These are phyloP conservation scores for Cicer chorassanicum DNA, from an alignment of 306 rosid species.

Conservation along the genomic window DNA sequence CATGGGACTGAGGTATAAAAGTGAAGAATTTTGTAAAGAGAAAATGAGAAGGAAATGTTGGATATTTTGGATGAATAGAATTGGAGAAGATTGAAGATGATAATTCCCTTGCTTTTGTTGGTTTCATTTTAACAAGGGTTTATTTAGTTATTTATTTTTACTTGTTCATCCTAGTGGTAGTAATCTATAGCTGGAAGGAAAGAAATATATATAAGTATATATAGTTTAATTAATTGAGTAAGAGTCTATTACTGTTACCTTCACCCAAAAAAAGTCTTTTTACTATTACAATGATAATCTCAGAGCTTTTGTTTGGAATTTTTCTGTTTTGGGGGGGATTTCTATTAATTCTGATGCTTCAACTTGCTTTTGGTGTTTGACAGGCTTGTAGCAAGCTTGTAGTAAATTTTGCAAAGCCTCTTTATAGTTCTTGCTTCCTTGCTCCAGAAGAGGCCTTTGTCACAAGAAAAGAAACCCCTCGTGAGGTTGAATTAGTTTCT, in stretches of 20 bases:
- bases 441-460: constrained; percentile 49
- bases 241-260: constrained; percentile 30
- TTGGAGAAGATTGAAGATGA: constrained; percentile 24
- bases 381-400: constrained; percentile 60
- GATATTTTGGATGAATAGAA: constrained; percentile 3
- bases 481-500: constrained; percentile 53
- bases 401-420: constrained; percentile 47
- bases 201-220: constrained; percentile 44
- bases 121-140: constrained; percentile 43
- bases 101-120: constrained; percentile 47
- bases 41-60: constrained; percentile 41
- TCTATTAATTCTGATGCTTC: constrained; percentile 52
- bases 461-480: constrained; percentile 42
- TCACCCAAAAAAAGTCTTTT: not conserved
- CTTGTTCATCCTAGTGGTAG: constrained; percentile 37
- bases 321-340: not conserved
- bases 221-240: constrained; percentile 56
- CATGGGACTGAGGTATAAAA: constrained; percentile 31
- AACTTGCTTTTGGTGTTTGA: constrained; percentile 56
- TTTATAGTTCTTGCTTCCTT: constrained; percentile 47
- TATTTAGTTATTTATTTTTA: constrained; percentile 45
- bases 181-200: constrained; percentile 55
- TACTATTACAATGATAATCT: constrained; percentile 38
- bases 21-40: constrained; percentile 60
- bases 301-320: constrained; percentile 36